These are phyloP conservation scores for Phyllosticta citriasiana DNA, from an alignment of 2,329 filamentous ascomycete genomes.

Conservation along the genomic window DNA sequence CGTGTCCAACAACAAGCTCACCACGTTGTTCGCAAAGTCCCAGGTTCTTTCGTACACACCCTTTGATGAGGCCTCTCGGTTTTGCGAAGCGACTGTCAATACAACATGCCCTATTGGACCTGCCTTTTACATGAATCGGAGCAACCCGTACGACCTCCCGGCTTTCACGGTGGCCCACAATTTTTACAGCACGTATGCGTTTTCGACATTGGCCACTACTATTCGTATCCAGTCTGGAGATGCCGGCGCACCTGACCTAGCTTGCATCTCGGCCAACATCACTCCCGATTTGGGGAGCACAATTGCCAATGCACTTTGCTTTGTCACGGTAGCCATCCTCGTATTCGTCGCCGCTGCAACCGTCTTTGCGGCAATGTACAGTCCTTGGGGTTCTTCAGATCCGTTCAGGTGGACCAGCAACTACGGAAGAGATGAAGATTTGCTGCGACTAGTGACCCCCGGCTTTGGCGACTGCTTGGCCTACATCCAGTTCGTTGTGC, in stretches of 20 bases:
- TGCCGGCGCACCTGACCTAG: constrained; percentile 50
- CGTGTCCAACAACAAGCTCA: constrained; percentile 48
- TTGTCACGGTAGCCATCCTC: constrained; percentile 68
- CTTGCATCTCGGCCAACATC: constrained; percentile 71
- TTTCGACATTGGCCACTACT: constrained; percentile 68
- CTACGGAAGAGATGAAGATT: constrained; percentile 85
- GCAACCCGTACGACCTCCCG: constrained; percentile 48
- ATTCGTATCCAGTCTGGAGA: constrained; percentile 71
- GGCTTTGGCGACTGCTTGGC: constrained; percentile 95
- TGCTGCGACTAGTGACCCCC: constrained; percentile 84
- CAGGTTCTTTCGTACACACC: constrained; percentile 70
- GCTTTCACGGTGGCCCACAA: constrained; percentile 65
- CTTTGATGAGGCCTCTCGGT: constrained; percentile 46
- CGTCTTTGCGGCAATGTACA: constrained; percentile 73
- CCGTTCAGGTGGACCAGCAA: constrained; percentile 97
- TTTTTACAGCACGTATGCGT: constrained; percentile 74
- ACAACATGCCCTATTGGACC: constrained; percentile 66
- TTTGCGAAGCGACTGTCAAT: constrained; percentile 55
- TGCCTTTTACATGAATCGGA: constrained; percentile 51
- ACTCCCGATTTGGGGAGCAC: constrained; percentile 68
- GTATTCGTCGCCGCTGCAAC: constrained; percentile 74
- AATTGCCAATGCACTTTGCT: constrained; percentile 61
- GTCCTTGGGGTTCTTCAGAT: constrained; percentile 87
- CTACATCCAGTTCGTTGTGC: constrained; percentile 85
- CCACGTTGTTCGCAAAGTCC: constrained; percentile 63